Base-by-base conservation (phyloP, 1,284 basidiomycete genomes). In the Sporisorium iseilematis-ciliati region DNA sequence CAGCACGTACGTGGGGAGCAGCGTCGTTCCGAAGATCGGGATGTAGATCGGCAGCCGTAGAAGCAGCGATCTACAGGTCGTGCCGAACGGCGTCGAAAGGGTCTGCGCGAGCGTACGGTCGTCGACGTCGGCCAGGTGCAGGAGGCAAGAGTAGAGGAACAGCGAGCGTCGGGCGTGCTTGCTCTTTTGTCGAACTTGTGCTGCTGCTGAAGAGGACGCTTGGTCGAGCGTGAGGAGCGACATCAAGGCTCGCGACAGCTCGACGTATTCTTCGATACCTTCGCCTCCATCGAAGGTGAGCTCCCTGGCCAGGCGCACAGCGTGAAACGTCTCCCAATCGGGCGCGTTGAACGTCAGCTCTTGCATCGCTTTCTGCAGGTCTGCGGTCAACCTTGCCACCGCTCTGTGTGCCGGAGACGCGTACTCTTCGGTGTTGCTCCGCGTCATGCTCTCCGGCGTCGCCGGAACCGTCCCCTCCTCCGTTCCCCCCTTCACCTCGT, bases 301-400 rank as follows among this genome's bases (percentile, higher is more conserved):
- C 84, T 97, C 92, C 57, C 93, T 88, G 7, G 95, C 93, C 91
- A 95, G 94, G 61, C 92, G 90, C 12, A 93, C 93, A 33, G 90
- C 90, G 83, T 92, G 92, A 4, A 93, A 88, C 0, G 92, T 92
- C 70, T 94, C 91, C 95, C 95, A 98, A 85, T 97, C 93, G 29
- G 93, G 91, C 10, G 93, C 93, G 84, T 98, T 97, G 75, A 98
- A 90, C 2, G 93, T 97, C 51, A 91, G 87, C 81, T 91, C 90
- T 40, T 91, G 85, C 72, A 98, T 87, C 78, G 91, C 90, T 11
- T 85, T 84, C 85, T 92, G 91, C 59, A 97, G 91, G 35, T 88
- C 86, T 64, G 89, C 89, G 18, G 95, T 96, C 61, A 98, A 87
- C 54, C 90, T 88, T 86, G 97, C 96, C 65, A 94, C 95, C n/a